phyloP scores from a whole-genome alignment of 139 green algal genomes.

The Micromonas pusilla region DNA sequence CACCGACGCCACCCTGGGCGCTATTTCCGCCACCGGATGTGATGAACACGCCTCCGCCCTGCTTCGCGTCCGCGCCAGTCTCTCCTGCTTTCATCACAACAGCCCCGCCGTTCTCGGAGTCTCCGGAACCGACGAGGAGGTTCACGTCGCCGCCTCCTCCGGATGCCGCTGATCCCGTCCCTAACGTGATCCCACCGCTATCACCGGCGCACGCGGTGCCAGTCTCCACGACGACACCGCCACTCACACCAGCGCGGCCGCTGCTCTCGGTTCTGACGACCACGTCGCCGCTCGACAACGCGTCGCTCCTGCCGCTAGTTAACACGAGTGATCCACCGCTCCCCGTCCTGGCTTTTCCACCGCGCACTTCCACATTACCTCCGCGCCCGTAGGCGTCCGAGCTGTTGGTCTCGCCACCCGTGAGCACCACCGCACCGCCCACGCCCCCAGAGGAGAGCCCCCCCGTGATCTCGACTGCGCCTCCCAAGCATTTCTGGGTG shows the following conservation, averaged over 20 bases:
- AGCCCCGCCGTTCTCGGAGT: constrained; percentile 11
- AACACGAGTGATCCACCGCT: neutral
- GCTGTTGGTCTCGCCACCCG: neutral
- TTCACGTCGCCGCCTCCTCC: constrained; percentile 5
- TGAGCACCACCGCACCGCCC: constrained; percentile 2
- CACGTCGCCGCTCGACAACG: constrained; percentile 6
- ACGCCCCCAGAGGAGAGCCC: constrained; percentile 5
- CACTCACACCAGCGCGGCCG: neutral
- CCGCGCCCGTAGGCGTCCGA: neutral
- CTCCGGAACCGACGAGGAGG: constrained; percentile 13
- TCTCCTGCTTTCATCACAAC: constrained; percentile 13
- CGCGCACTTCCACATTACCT: constrained; percentile 12
- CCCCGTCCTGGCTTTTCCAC: neutral
- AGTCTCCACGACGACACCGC: constrained; percentile 16
- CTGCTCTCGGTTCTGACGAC: neutral
- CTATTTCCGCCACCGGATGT: constrained; percentile 2
- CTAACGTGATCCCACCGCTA: constrained; percentile 5
- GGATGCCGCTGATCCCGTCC: neutral
- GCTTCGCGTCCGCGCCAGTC: neutral
- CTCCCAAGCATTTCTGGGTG: constrained; percentile 17
- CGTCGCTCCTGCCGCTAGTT: neutral
- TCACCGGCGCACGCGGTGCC: neutral
- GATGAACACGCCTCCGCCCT: neutral
- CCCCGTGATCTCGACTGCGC: constrained; percentile 5
- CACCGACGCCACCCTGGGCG: neutral